phyloP scores from a whole-genome alignment of 1,284 basidiomycete genomes.

The Ceratobasidium sp. region DNA sequence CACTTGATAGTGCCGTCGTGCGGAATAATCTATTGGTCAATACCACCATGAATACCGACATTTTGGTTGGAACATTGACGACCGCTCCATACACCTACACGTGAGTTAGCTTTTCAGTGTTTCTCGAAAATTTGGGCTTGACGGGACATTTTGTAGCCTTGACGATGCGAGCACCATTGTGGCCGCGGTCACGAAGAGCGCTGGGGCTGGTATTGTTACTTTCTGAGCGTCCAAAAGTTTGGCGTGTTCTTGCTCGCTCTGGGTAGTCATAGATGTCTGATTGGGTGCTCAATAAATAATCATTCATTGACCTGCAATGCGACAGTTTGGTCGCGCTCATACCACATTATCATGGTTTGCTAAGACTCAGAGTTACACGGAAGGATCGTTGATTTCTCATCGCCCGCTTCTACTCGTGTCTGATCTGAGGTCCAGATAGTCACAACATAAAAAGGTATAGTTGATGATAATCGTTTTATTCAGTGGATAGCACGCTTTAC shows the following conservation, averaged over 20 bases:
- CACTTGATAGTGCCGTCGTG: constrained; percentile 23
- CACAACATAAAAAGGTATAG: too few relatives aligned
- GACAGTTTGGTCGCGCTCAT: too few relatives aligned
- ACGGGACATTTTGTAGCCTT: background rate
- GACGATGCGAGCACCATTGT: constrained; percentile 18
- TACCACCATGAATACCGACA: constrained; percentile 31
- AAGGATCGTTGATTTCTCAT: too few relatives aligned
- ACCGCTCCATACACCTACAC: constrained; percentile 37
- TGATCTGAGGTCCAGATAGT: too few relatives aligned
- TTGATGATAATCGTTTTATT: too few relatives aligned
- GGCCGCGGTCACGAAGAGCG: constrained; percentile 12
- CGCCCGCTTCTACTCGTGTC: too few relatives aligned
- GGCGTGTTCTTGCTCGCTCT: background rate
- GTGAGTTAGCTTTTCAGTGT: background rate
- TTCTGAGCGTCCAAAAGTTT: background rate
- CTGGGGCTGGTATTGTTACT: constrained; percentile 31
- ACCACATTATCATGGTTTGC: too few relatives aligned
- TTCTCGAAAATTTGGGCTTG: too few relatives aligned
- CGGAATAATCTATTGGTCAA: constrained; percentile 35
- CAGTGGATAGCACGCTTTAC: too few relatives aligned
- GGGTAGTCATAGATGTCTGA: background rate
- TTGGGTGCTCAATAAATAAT: background rate
- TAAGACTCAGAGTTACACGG: too few relatives aligned
- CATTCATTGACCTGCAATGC: too few relatives aligned
- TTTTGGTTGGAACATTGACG: constrained; percentile 17